Evolutionary conservation across 306 rosid genomes (phyloP).

Genomic region (Coriaria nepalensis): DNA sequence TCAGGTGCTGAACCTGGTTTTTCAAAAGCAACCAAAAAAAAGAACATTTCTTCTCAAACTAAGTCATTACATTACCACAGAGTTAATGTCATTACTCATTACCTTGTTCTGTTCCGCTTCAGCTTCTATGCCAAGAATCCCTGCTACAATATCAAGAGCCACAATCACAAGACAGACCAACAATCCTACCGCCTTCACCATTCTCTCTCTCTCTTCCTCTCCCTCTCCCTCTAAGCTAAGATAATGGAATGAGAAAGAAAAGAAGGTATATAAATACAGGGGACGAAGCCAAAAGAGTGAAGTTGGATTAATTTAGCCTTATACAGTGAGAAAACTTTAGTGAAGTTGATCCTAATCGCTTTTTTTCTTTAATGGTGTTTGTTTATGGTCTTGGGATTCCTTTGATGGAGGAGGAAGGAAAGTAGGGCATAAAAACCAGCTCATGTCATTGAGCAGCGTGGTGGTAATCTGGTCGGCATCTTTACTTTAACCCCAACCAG

Average conservation of each 20-base stretch:
- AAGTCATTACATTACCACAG: no score
- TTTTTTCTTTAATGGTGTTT: constrained; percentile 13
- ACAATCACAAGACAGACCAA: constrained; percentile 56
- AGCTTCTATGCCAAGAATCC: constrained; percentile 83
- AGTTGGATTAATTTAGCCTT: no score
- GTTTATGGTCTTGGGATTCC: constrained; percentile 40
- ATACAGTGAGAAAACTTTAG: constrained; percentile 21
- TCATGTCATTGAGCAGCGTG: constrained; percentile 32
- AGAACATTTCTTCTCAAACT: not conserved
- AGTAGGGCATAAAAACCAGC: constrained; percentile 50
- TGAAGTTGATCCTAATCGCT: constrained; percentile 25
- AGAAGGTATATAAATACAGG: constrained; percentile 11
- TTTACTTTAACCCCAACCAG: no score
- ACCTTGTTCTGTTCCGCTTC: constrained; percentile 88
- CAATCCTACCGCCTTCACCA: constrained; percentile 51
- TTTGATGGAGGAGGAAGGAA: constrained; percentile 41
- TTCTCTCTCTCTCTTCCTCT: constrained; percentile 15
- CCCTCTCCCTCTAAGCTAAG: not conserved
- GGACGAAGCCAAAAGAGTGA: constrained; percentile 14
- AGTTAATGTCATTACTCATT: not conserved
- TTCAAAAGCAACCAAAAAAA: not conserved
- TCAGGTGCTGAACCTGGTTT: constrained; percentile 66
- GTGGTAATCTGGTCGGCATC: no score
- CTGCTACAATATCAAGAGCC: constrained; percentile 68
- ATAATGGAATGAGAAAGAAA: constrained; percentile 1